Conservation (phyloP, 192 early-diverging fungal species). For the Dissophora ornata region DNA sequence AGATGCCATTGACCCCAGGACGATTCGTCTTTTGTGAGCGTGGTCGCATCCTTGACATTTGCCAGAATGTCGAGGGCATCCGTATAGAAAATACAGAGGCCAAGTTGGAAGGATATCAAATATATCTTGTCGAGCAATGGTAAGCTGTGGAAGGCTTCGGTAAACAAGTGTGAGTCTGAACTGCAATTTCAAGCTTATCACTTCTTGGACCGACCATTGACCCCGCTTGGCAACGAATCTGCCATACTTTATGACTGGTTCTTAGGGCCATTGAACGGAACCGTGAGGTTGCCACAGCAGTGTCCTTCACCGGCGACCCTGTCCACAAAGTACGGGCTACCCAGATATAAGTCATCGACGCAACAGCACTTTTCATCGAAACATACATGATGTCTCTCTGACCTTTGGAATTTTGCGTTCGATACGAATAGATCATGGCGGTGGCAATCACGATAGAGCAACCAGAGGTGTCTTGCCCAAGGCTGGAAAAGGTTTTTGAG, state of each 20-base stretch:
- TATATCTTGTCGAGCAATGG: conserved; percentile 56
- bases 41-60: conserved; percentile 35
- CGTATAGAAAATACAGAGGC: conserved; percentile 28
- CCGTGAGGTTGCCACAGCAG: conserved; percentile 44
- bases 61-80: conserved; percentile 33
- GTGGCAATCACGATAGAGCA: conserved; percentile 36
- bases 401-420: too few species aligned
- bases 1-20: conserved; percentile 28
- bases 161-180: neutral
- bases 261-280: conserved; percentile 53
- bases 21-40: conserved; percentile 48
- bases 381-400: too few species aligned
- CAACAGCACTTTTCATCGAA: too few species aligned
- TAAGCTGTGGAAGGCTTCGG: conserved; percentile 2
- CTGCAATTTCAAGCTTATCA: neutral
- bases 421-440: conserved; percentile 24
- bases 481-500: conserved; percentile 46
- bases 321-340: conserved; percentile 36
- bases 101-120: conserved; percentile 43
- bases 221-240: too few species aligned
- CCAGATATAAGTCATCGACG: neutral
- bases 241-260: too few species aligned
- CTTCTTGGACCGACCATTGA: too few species aligned
- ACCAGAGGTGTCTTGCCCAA: conserved; percentile 29
- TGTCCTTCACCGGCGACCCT: conserved; percentile 50